Conservation (phyloP, 345 rosid genomes). For the Reutealis trisperma region DNA sequence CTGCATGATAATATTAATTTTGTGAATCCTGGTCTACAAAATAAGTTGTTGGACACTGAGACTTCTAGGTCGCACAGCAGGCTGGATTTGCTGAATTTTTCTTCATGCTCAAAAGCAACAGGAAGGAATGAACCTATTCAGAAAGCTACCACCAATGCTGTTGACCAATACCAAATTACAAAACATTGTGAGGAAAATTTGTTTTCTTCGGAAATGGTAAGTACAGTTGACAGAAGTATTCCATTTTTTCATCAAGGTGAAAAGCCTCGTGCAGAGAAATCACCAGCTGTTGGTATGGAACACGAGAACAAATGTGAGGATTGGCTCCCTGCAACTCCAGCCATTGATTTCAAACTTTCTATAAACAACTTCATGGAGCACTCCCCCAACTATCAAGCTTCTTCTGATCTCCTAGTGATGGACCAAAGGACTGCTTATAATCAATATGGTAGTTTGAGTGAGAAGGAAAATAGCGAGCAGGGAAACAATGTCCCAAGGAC, state of each 20-base stretch:
- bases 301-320: constrained; percentile 18
- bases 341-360: constrained; percentile 25
- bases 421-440: constrained; percentile 18
- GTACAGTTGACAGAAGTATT: constrained; percentile 23
- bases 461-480: constrained; percentile 24
- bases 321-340: constrained; percentile 25
- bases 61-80: constrained; percentile 26
- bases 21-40: constrained; percentile 34
- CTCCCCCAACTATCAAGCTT: constrained; percentile 17
- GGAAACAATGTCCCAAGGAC: constrained; percentile 20
- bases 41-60: constrained; percentile 35
- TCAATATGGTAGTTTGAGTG: constrained; percentile 24
- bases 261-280: constrained; percentile 26
- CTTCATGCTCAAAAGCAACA: constrained; percentile 24
- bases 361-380: constrained; percentile 26
- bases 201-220: constrained; percentile 14
- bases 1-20: constrained; percentile 31
- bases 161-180: constrained; percentile 18
- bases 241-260: constrained; percentile 32
- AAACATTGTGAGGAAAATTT: constrained; percentile 20
- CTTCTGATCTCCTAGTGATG: constrained; percentile 19
- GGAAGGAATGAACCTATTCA: constrained; percentile 29
- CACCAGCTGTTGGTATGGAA: constrained; percentile 25
- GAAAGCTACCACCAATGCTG: constrained; percentile 22
- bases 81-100: constrained; percentile 22